These are phyloP conservation scores for Suillus tomentosus DNA, from an alignment of 768 basidiomycete species.

Conservation along the genomic window DNA sequence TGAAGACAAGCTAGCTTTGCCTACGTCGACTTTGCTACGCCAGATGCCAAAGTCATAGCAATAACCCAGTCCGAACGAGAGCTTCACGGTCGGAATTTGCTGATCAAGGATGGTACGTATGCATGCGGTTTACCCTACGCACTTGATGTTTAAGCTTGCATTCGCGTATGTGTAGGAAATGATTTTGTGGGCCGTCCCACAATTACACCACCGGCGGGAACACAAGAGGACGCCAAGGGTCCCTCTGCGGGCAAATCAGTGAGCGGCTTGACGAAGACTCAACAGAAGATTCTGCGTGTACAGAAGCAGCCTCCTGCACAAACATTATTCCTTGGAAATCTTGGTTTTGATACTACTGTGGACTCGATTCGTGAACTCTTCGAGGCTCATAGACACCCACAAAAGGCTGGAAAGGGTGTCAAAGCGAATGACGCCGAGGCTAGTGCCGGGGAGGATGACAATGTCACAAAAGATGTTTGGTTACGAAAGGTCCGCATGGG, in stretches of 20 bases:
- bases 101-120: slow-evolving; percentile 88
- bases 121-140: slow-evolving; percentile 9
- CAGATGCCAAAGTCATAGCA: slow-evolving; percentile 72
- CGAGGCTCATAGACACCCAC: slow-evolving; percentile 56
- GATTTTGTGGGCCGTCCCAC: slow-evolving; percentile 73
- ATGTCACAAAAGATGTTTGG: slow-evolving; percentile 44
- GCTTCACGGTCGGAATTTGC: slow-evolving; percentile 80
- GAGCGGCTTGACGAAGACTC: slow-evolving; percentile 57
- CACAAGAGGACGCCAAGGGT: slow-evolving; percentile 36
- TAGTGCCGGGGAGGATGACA: slow-evolving; percentile 25
- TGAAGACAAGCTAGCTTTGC: slow-evolving; percentile 68
- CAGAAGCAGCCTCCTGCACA: slow-evolving; percentile 86
- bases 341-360: slow-evolving; percentile 89
- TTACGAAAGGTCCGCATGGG: slow-evolving; percentile 88
- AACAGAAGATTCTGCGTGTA: slow-evolving; percentile 70
- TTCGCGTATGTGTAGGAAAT: slow-evolving; percentile 49
- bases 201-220: slow-evolving; percentile 38
- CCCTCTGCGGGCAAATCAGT: slow-evolving; percentile 26
- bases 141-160: slow-evolving; percentile 9
- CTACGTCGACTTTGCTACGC: slow-evolving; percentile 89
- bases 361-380: slow-evolving; percentile 72
- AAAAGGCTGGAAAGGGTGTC: slow-evolving; percentile 34
- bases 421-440: slow-evolving; percentile 35
- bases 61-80: slow-evolving; percentile 80
- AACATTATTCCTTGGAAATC: slow-evolving; percentile 91